phyloP scores from a whole-genome alignment of 1,284 basidiomycete species.

The Rhodotorula sp. region DNA sequence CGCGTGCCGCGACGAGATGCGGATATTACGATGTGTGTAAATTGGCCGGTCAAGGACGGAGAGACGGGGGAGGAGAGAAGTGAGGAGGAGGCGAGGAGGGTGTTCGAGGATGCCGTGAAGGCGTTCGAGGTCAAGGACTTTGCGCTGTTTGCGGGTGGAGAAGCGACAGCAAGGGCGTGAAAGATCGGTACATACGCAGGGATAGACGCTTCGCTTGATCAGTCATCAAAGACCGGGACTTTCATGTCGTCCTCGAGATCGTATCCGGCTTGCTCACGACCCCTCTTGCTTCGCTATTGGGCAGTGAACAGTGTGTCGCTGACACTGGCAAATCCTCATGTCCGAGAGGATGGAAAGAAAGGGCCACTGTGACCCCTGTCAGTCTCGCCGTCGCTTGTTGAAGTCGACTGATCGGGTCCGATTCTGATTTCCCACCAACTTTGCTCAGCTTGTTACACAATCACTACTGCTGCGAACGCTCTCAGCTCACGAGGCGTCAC shows the following conservation, averaged over 20 bases:
- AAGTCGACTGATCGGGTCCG: too few species aligned
- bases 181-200: not conserved
- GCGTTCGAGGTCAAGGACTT: constrained; percentile 71
- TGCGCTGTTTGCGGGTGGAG: constrained; percentile 64
- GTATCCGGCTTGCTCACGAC: too few species aligned
- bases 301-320: constrained; percentile 4
- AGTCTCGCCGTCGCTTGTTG: too few species aligned
- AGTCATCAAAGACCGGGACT: too few species aligned
- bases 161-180: not conserved
- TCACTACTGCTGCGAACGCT: too few species aligned
- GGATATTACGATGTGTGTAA: constrained; percentile 78
- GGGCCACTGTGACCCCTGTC: not conserved
- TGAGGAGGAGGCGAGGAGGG: constrained; percentile 43
- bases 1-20: constrained; percentile 58
- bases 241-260: too few species aligned
- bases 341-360: not conserved
- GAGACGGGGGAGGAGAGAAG: constrained; percentile 52
- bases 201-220: too few species aligned
- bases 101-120: constrained; percentile 61
- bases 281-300: too few species aligned
- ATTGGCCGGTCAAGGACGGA: constrained; percentile 61
- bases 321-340: not conserved
- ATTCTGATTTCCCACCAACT: too few species aligned
- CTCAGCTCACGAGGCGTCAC: too few species aligned
- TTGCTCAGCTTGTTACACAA: too few species aligned